phyloP scores from a whole-genome alignment of 2,329 filamentous ascomycete genomes.

The Clarireedia homoeocarpa region DNA sequence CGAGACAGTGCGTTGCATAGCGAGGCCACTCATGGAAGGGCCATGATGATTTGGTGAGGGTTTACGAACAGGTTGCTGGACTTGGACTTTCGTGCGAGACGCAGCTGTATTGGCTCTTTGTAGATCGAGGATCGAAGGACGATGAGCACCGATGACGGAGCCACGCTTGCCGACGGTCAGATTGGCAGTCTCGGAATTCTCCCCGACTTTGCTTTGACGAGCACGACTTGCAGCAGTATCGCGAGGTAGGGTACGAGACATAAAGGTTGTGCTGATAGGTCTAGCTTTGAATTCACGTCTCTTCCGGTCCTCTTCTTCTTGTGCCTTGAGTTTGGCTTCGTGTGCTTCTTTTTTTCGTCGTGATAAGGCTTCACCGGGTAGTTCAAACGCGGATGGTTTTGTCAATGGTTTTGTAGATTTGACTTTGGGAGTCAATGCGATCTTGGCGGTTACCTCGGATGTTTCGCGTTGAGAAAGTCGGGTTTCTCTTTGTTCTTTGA shows the following conservation, averaged over 20 bases:
- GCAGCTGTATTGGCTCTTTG: slow-evolving; percentile 26
- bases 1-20: slow-evolving; percentile 39
- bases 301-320: slow-evolving; percentile 53
- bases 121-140: slow-evolving; percentile 29
- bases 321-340: slow-evolving; percentile 45
- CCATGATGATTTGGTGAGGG: slow-evolving; percentile 16
- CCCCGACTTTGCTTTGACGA: slow-evolving; percentile 39
- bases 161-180: slow-evolving; percentile 24
- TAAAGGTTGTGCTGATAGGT: slow-evolving; percentile 41
- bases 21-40: slow-evolving; percentile 21
- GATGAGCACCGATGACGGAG: slow-evolving; percentile 27
- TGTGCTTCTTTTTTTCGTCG: slow-evolving; percentile 43
- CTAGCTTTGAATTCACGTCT: slow-evolving; percentile 57
- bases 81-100: slow-evolving; percentile 20
- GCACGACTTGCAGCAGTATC: slow-evolving; percentile 51
- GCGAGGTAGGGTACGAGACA: slow-evolving; percentile 36
- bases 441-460: slow-evolving; percentile 30
- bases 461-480: slow-evolving; percentile 36
- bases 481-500: slow-evolving; percentile 52
- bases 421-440: slow-evolving; percentile 34
- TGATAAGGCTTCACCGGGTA: slow-evolving; percentile 53
- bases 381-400: slow-evolving; percentile 47
- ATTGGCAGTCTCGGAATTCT: slow-evolving; percentile 17
- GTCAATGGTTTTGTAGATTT: slow-evolving; percentile 46
- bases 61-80: slow-evolving; percentile 16